phyloP scores from a whole-genome alignment of 495 filamentous ascomycete genomes.

The Trypethelium eluteriae region DNA sequence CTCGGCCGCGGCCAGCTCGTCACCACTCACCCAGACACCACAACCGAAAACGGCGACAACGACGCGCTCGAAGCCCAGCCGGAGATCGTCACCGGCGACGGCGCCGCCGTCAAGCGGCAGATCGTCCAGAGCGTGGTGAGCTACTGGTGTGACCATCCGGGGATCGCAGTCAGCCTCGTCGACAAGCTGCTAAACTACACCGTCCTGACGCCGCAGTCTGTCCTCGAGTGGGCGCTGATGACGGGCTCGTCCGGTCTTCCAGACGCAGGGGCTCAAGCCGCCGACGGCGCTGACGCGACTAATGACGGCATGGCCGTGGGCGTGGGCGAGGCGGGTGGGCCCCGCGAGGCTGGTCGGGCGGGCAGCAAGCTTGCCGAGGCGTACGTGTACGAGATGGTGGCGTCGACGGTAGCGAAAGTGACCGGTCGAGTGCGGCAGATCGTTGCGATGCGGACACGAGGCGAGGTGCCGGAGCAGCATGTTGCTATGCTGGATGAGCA shows the following conservation, averaged over 20 bases:
- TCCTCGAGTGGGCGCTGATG: slow-evolving; percentile 82
- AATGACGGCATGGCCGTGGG: background rate
- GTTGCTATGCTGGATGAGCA: slow-evolving; percentile 56
- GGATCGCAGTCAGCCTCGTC: slow-evolving; percentile 84
- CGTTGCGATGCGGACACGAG: slow-evolving; percentile 50
- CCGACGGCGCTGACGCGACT: background rate
- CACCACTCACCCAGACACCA: slow-evolving; percentile 18
- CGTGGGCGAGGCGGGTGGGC: background rate
- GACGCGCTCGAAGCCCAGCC: slow-evolving; percentile 27
- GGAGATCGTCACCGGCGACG: slow-evolving; percentile 12
- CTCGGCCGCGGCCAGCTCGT: slow-evolving; percentile 45
- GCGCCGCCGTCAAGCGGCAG: slow-evolving; percentile 63
- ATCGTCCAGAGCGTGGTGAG: slow-evolving; percentile 84
- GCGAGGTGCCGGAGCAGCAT: slow-evolving; percentile 52
- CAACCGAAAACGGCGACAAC: slow-evolving; percentile 72
- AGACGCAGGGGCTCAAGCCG: background rate
- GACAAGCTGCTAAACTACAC: slow-evolving; percentile 98
- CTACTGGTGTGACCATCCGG: slow-evolving; percentile 90
- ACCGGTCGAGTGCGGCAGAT: slow-evolving; percentile 83
- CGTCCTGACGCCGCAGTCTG: slow-evolving; percentile 72
- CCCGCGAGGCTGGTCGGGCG: background rate
- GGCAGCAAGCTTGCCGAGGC: slow-evolving; percentile 62
- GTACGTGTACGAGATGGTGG: slow-evolving; percentile 82
- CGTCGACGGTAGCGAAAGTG: slow-evolving; percentile 83
- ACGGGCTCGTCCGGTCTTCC: slow-evolving; percentile 45